Percentiles rank a stretch among this genome's conserved stretches.
Evolutionary conservation across 2,329 filamentous ascomycete genomes (phyloP).

Genomic region (Botrytis aclada): DNA sequence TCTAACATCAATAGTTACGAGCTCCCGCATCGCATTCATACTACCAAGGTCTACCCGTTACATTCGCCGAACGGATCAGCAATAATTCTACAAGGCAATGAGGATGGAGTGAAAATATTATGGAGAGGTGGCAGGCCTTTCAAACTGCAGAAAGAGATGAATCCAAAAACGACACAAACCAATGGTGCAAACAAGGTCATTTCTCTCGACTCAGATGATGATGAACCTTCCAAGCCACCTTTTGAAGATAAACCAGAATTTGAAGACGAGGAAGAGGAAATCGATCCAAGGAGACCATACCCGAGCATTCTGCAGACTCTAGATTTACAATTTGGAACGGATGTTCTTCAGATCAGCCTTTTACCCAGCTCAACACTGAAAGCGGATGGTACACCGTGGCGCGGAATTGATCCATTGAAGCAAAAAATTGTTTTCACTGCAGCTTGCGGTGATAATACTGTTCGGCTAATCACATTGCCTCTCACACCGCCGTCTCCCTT

Average conservation of each 20-base stretch:
- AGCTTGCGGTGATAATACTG: slow-evolving; percentile 55
- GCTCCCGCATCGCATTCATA: slow-evolving; percentile 54
- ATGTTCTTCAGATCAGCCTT: slow-evolving; percentile 54
- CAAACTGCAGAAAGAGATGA: slow-evolving; percentile 44
- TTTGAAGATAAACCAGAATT: slow-evolving; percentile 58
- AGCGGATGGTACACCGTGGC: slow-evolving; percentile 48
- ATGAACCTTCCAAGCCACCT: slow-evolving; percentile 41
- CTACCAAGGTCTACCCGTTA: slow-evolving; percentile 59
- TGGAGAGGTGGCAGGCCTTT: slow-evolving; percentile 63
- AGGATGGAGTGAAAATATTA: slow-evolving; percentile 57
- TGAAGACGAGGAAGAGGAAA: slow-evolving; percentile 48
- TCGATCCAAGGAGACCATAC: slow-evolving; percentile 42
- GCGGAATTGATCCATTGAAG: slow-evolving; percentile 48
- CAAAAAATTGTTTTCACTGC: slow-evolving; percentile 60
- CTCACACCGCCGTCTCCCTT: slow-evolving; percentile 59
- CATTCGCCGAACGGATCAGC: slow-evolving; percentile 61
- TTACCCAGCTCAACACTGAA: slow-evolving; percentile 50
- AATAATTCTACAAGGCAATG: slow-evolving; percentile 61
- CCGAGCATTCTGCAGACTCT: slow-evolving; percentile 58
- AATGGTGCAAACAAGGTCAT: slow-evolving; percentile 59
- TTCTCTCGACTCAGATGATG: slow-evolving; percentile 63
- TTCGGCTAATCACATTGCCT: slow-evolving; percentile 57
- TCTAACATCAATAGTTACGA: slow-evolving; percentile 49
- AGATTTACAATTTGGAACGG: slow-evolving; percentile 57
- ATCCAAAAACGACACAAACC: slow-evolving; percentile 42